Evolutionary conservation across 2,329 filamentous ascomycete species (phyloP), one percentile per base, ranked within the genome.

Genomic region (Hysterium pulicare): DNA sequence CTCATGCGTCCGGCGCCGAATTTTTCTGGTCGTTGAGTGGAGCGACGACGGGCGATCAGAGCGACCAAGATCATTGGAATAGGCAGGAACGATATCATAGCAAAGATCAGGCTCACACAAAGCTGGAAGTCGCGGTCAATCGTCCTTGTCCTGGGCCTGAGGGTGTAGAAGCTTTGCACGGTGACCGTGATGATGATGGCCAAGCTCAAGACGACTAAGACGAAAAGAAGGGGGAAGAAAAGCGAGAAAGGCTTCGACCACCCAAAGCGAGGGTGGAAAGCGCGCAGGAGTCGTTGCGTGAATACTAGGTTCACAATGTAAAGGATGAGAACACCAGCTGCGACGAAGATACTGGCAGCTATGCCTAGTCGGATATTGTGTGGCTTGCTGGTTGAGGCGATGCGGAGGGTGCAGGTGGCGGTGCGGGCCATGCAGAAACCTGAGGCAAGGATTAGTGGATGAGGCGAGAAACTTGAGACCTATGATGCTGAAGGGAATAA

Each of bases 251-350:
- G 54, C 19, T 67, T 72, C 48, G 78, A 75, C 87, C 87, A 91
- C 44, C 87, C 88, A 23, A 88, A 61, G 2, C 63, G 59, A 0
- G 87, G 87, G 57, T 90, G 86, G 34, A 81, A 78, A 4, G 85
- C 84, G 41, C 89, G 78, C 15, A 93, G 66, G 20, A 95, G 75
- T 34, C 89, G 82, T 66, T 89, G 86, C 0, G 83, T 69, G 59
- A 90, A 87, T 56, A 93, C 70, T 32, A 94, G 68, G 68, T 95
- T 93, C 66, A 89, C 71, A 55, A 91, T 69, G 65, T 87, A 91
- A 20, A 94, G 71, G 6, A 94, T 66, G 24, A 94, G 62, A 13
- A 90, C 81, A 32, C 87, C 88, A 0, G 85, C 83, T 33, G 82
- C 79, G 44, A 87, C 79, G 54, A 93, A 82, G 57, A 93, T 78